A percentile compares a stretch with the other conserved stretches of the same genome.
These are phyloP conservation scores for Thalassiosira sp. DNA, from an alignment of 352 stramenopile genomes.

Conservation along the genomic window DNA sequence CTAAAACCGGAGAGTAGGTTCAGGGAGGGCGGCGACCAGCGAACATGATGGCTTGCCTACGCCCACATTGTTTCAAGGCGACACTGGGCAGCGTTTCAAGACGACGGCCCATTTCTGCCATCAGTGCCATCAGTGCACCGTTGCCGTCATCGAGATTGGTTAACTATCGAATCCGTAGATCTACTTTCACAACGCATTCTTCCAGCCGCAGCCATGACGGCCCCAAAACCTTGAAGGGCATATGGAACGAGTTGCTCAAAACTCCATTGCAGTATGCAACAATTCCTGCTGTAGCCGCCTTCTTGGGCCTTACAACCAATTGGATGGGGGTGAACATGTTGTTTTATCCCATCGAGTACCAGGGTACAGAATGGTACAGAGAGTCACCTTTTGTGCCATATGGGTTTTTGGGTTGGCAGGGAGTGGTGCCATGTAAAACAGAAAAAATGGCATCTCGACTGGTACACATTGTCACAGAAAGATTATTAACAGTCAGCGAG, in stretches of 20 bases:
- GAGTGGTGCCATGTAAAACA: conserved; percentile 95
- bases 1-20: too few species aligned
- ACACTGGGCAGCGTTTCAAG: too few species aligned
- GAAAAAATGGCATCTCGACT: conserved; percentile 97
- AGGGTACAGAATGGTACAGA: conserved; percentile 86
- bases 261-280: conserved; percentile 63
- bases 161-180: not conserved
- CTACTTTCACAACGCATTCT: not conserved
- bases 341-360: conserved; percentile 96
- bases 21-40: too few species aligned
- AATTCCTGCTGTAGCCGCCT: conserved; percentile 73
- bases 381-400: conserved; percentile 83
- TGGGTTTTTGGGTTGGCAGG: conserved; percentile 92
- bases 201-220: not conserved
- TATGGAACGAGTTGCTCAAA: conserved; percentile 32
- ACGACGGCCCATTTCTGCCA: too few species aligned
- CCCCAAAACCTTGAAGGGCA: not conserved
- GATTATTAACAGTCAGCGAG: conserved; percentile 83
- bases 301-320: conserved; percentile 71
- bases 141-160: not conserved
- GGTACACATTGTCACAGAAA: conserved; percentile 90
- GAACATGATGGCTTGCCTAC: too few species aligned
- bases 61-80: too few species aligned
- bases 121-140: too few species aligned
- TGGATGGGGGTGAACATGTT: conserved; percentile 91